Evolutionary conservation across 1,284 basidiomycete species (phyloP).

Genomic region (Exsudoporus floridanus): DNA sequence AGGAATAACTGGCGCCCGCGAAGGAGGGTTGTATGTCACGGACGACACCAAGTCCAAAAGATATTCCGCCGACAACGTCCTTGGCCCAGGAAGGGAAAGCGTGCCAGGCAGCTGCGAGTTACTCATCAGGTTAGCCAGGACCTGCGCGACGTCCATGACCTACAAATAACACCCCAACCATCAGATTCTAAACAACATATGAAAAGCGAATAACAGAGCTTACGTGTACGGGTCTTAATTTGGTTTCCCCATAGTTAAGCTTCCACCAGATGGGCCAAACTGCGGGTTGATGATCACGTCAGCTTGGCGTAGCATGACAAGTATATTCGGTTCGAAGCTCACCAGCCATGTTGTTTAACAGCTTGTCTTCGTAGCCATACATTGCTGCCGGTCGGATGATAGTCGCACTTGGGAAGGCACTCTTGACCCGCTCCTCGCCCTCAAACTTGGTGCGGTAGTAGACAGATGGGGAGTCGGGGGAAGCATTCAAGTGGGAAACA

Average conservation of each 20-base stretch:
- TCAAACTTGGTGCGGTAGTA: constrained; percentile 91
- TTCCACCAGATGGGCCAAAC: constrained; percentile 95
- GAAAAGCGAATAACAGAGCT: constrained; percentile 27
- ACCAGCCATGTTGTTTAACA: constrained; percentile 92
- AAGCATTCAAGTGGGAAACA: constrained; percentile 94
- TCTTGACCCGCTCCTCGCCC: constrained; percentile 87
- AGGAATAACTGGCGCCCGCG: constrained; percentile 73
- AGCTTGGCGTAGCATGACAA: constrained; percentile 10
- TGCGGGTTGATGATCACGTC: constrained; percentile 34
- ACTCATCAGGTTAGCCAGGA: constrained; percentile 77
- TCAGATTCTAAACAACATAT: constrained; percentile 16
- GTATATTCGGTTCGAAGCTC: constrained; percentile 36
- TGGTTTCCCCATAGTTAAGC: constrained; percentile 85
- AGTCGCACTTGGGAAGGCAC: constrained; percentile 84
- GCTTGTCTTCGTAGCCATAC: constrained; percentile 94
- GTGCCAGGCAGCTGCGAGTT: constrained; percentile 64
- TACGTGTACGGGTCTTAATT: constrained; percentile 91
- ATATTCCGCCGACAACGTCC: constrained; percentile 82
- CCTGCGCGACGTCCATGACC: constrained; percentile 94
- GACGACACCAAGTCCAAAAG: constrained; percentile 81
- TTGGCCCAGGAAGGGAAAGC: constrained; percentile 87
- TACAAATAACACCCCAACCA: constrained; percentile 35
- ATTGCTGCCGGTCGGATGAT: constrained; percentile 85
- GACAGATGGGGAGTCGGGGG: constrained; percentile 72
- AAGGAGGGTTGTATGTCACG: constrained; percentile 75